These are phyloP conservation scores for Calonectria fujianensis DNA, from an alignment of 2,329 filamentous ascomycete genomes.

Conservation along the genomic window DNA sequence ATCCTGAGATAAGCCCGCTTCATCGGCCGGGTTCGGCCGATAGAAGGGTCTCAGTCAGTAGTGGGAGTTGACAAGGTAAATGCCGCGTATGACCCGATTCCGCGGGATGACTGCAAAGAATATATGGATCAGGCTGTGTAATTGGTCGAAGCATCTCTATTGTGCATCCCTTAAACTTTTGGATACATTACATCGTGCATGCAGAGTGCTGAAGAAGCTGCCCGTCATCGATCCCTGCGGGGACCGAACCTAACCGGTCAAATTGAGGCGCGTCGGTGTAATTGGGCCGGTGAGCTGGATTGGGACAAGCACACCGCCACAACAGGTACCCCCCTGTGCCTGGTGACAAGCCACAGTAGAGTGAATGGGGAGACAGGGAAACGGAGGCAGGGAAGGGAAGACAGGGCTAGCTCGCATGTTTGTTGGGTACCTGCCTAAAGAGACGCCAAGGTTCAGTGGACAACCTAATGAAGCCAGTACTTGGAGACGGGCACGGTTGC, in stretches of 20 bases:
- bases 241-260: constrained; percentile 2
- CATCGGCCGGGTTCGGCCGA: constrained; percentile 38
- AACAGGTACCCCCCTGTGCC: constrained; percentile 12
- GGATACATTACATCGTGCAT: constrained; percentile 21
- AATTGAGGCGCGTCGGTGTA: constrained; percentile 12
- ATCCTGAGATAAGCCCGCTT: constrained; percentile 33
- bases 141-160: constrained; percentile 1
- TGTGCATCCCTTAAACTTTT: constrained; percentile 6
- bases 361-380: background rate
- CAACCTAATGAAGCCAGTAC: constrained; percentile 5
- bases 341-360: constrained; percentile 18
- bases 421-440: constrained; percentile 28
- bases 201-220: constrained; percentile 24
- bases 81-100: constrained; percentile 9
- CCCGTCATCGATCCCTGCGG: constrained; percentile 25
- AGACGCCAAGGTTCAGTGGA: constrained; percentile 12
- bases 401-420: constrained; percentile 7
- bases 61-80: constrained; percentile 8
- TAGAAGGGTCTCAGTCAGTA: background rate
- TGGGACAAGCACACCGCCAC: constrained; percentile 17
- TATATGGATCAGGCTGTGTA: background rate
- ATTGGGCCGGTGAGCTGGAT: constrained; percentile 15
- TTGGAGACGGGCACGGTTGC: constrained; percentile 5
- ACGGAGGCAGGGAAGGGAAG: background rate
- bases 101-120: background rate